Evolutionary conservation across 1,139 yeast genomes (phyloP), one percentile per base, ranked within the genome.

Genomic region (Protomyces inouyei): DNA sequence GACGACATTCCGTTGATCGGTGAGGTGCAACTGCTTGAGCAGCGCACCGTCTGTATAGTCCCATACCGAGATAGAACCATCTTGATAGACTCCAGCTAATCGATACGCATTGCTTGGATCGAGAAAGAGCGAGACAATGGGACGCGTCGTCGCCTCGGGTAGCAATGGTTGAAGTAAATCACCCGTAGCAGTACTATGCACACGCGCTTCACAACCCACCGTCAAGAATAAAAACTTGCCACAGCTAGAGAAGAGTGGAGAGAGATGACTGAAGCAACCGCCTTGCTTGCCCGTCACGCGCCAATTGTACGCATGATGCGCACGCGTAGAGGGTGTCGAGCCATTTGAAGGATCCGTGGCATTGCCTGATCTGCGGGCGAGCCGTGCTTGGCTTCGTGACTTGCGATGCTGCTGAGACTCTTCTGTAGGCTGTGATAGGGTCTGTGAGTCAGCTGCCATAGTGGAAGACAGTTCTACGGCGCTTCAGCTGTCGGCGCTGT

Each of bases 51-150:
- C 65, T 21, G 59, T 56, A 65, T 67, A 65, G 43, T 65, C 65
- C 64, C 64, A 64, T 10, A 65, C 54, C 18, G n/a, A 37, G 8
- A 65, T 45, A 14, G n/a, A 16, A 1, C 67, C 65, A 2, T 52
- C 61, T 52, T 51, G 57, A 18, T 53, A 48, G 37, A 57, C 54
- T 8, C 52, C 38, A 21, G 54, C 43, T 48, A 61, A n/a, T 4
- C 65, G 55, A 43, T 52, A 61, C 25, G 55, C 57, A 51, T 65
- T 65, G 21, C 28, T 59, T n/a, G 67, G 67, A 40, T 65, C 64
- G 37, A 64, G 14, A 35, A 37, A 32, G 35, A 64, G 40, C 4
- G 57, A 23, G 3, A 60, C 61, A 48, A 65, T 65, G 9, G 61
- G 14, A 9, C 37, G 23, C 10, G 45, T 23, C n/a, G 25, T n/a